Conservation (phyloP, 106 monocot genomes). For the Dendrobium chrysotoxum region DNA sequence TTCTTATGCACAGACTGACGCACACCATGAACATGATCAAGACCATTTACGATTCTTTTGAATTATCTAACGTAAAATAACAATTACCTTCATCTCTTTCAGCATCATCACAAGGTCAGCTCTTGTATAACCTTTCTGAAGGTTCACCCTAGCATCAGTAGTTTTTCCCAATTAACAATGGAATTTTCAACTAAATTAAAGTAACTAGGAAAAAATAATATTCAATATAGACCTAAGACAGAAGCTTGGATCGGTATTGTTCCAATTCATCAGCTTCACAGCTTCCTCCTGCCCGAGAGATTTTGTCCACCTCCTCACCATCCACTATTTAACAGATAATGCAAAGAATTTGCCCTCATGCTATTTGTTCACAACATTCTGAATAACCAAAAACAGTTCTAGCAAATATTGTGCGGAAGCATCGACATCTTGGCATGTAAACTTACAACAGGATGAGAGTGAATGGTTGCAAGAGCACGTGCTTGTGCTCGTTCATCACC, state of each 20-base stretch:
- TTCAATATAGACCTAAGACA: slow-evolving; percentile 53
- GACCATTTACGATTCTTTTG: not conserved
- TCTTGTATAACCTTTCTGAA: slow-evolving; percentile 59
- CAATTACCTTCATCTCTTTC: slow-evolving; percentile 55
- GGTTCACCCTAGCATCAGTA: slow-evolving; percentile 58
- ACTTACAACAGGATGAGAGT: slow-evolving; percentile 99
- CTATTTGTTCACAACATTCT: not conserved
- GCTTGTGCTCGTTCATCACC: slow-evolving; percentile 96
- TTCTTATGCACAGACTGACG: not conserved
- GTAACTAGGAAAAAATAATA: not conserved
- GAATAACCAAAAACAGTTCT: slow-evolving; percentile 1
- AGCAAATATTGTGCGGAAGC: not conserved
- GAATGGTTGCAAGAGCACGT: slow-evolving; percentile 84
- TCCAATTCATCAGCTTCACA: slow-evolving; percentile 82
- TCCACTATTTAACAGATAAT: slow-evolving; percentile 64
- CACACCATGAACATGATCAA: not conserved
- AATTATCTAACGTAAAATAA: not conserved
- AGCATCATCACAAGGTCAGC: slow-evolving; percentile 49
- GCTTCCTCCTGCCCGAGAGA: slow-evolving; percentile 70
- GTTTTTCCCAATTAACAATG: slow-evolving; percentile 1
- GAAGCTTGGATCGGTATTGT: slow-evolving; percentile 79
- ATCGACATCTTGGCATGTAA: slow-evolving; percentile 7
- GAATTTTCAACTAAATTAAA: slow-evolving; percentile 4
- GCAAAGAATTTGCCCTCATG: not conserved
- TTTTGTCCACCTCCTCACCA: slow-evolving; percentile 96